phyloP scores from a whole-genome alignment of 768 basidiomycete species.

The Suillus sp. region DNA sequence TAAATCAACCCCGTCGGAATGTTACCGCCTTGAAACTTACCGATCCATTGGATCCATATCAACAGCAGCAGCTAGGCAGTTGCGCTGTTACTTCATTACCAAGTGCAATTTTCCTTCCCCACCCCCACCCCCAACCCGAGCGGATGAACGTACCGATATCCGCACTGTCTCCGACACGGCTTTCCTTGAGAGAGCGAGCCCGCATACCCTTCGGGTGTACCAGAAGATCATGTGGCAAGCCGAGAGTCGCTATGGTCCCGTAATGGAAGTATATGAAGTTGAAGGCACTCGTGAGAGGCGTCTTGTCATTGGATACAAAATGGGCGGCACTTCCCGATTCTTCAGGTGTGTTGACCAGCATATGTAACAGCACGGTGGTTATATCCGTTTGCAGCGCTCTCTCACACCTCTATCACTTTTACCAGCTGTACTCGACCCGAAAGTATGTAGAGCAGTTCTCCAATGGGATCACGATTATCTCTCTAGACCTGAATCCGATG shows the following conservation, averaged over 20 bases:
- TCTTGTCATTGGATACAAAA: constrained; percentile 96
- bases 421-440: constrained; percentile 91
- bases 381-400: constrained; percentile 59
- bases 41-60: constrained; percentile 88
- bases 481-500: constrained; percentile 90
- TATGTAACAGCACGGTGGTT: constrained; percentile 5
- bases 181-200: constrained; percentile 91
- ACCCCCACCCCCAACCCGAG: constrained; percentile 40
- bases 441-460: constrained; percentile 99
- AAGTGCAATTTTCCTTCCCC: constrained; percentile 78
- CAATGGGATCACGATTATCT: constrained; percentile 95
- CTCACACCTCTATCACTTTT: constrained; percentile 96
- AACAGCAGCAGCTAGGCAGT: constrained; percentile 82
- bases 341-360: constrained; percentile 56
- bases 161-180: constrained; percentile 82
- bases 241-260: constrained; percentile 82
- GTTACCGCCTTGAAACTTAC: constrained; percentile 95
- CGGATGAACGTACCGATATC: constrained; percentile 78
- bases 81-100: constrained; percentile 96
- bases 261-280: constrained; percentile 95
- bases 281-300: constrained; percentile 90
- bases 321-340: constrained; percentile 87
- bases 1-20: constrained; percentile 70
- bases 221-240: constrained; percentile 88
- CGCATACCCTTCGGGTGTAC: constrained; percentile 93